Percentiles rank a stretch among this genome's conserved stretches.
Evolutionary conservation across 1,284 basidiomycete species (phyloP).

Genomic region (Veloporphyrellus conicus): DNA sequence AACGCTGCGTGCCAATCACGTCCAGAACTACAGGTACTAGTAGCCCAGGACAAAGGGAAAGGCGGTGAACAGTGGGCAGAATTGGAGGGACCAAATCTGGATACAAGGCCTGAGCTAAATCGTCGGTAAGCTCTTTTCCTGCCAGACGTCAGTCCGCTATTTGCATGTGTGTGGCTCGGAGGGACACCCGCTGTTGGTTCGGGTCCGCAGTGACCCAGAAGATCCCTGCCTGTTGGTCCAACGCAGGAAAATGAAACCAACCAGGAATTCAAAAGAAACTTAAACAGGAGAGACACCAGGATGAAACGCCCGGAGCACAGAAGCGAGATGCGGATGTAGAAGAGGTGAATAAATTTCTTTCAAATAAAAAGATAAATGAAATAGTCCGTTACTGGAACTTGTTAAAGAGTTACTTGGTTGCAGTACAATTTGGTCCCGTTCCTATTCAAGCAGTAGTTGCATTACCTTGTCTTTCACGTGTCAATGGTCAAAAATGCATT

Average conservation of each 20-base stretch:
- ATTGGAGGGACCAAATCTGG: constrained; percentile 77
- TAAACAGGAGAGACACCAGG: constrained; percentile 56
- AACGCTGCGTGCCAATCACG: constrained; percentile 91
- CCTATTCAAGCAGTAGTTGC: no score
- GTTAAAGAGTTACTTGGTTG: no score
- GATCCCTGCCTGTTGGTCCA: constrained; percentile 85
- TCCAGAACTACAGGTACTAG: constrained; percentile 89
- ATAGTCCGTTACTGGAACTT: no score
- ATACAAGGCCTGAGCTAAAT: constrained; percentile 75
- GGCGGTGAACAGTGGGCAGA: constrained; percentile 87
- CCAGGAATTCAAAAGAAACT: constrained; percentile 56
- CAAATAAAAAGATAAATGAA: no score
- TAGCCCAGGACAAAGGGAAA: constrained; percentile 78
- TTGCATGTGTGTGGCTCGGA: constrained; percentile 32
- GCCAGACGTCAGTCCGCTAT: constrained; percentile 2
- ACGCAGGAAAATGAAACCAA: constrained; percentile 62
- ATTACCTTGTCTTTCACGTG: no score
- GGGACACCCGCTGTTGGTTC: constrained; percentile 57
- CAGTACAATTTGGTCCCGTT: no score
- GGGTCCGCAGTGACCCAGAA: constrained; percentile 80
- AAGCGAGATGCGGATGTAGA: constrained; percentile 63
- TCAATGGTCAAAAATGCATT: no score
- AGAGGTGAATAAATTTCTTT: constrained; percentile 40
- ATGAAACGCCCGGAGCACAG: constrained; percentile 77
- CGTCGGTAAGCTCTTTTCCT: constrained; percentile 45